These are phyloP conservation scores for Populus tremula DNA, from an alignment of 345 rosid species.

Conservation along the genomic window DNA sequence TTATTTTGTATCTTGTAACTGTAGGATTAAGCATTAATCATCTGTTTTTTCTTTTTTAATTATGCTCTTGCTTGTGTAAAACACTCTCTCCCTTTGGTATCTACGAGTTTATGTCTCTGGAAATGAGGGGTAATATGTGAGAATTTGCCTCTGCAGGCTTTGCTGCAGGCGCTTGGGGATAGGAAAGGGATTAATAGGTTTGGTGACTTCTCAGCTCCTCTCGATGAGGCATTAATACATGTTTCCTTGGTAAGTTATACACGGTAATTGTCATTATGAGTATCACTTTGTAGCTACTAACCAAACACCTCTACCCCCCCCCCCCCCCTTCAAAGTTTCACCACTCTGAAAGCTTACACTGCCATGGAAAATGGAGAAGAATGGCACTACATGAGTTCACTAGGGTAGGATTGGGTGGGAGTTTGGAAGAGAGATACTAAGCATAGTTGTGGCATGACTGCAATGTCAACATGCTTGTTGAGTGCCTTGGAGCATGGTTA, in stretches of 20 bases:
- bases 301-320: background rate
- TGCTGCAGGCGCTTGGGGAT: constrained; percentile 86
- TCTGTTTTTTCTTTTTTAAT: background rate
- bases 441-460: background rate
- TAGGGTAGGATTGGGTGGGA: background rate
- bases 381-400: background rate
- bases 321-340: too few species aligned
- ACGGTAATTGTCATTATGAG: background rate
- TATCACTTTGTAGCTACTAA: background rate
- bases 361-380: background rate
- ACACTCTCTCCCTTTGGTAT: background rate
- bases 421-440: background rate
- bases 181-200: constrained; percentile 88
- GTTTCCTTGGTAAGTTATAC: constrained; percentile 60
- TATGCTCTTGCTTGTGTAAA: background rate
- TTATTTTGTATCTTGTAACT: background rate
- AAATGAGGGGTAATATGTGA: background rate
- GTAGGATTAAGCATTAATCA: background rate
- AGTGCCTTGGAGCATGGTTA: background rate
- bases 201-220: constrained; percentile 91
- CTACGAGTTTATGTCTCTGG: background rate
- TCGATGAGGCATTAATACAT: constrained; percentile 85
- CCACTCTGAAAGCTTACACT: background rate
- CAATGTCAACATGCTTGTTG: too few species aligned
- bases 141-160: constrained; percentile 46